These are phyloP conservation scores for Balamuthia mandrillaris DNA, from an alignment of 208 protist species.

Conservation along the genomic window DNA sequence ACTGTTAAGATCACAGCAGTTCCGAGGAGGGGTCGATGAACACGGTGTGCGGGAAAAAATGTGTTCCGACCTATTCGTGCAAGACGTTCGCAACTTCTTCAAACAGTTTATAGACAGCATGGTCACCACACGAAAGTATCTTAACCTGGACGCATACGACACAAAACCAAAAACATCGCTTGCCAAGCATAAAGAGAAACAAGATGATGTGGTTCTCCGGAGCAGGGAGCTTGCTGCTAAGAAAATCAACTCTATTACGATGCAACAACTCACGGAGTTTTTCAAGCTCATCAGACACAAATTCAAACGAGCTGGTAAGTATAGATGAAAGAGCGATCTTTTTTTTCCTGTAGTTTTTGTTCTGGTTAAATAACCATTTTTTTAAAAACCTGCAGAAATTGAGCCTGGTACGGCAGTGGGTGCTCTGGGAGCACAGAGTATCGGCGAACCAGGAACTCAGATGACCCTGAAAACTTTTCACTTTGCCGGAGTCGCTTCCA, in stretches of 20 bases:
- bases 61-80: slow-evolving; percentile 71
- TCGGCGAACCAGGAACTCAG: slow-evolving; percentile 99
- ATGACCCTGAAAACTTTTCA: slow-evolving; percentile 99
- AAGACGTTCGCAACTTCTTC: slow-evolving; percentile 70
- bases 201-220: too few relatives aligned
- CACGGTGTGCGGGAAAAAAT: neutral
- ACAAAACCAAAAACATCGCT: too few relatives aligned
- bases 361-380: neutral
- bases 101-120: too few relatives aligned
- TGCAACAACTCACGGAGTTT: too few relatives aligned
- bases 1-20: neutral
- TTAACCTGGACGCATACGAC: too few relatives aligned
- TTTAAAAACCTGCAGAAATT: neutral
- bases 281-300: too few relatives aligned
- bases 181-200: too few relatives aligned
- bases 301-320: slow-evolving; percentile 18
- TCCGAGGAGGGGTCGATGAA: neutral
- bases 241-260: too few relatives aligned
- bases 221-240: too few relatives aligned
- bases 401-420: slow-evolving; percentile 97
- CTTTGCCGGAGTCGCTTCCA: slow-evolving; percentile 99
- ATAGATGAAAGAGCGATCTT: neutral
- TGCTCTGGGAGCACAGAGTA: slow-evolving; percentile 96
- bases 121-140: too few relatives aligned
- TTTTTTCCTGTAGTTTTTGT: neutral